phyloP scores from a whole-genome alignment of 2,329 filamentous ascomycete species.

The Neofusicoccum ribis region DNA sequence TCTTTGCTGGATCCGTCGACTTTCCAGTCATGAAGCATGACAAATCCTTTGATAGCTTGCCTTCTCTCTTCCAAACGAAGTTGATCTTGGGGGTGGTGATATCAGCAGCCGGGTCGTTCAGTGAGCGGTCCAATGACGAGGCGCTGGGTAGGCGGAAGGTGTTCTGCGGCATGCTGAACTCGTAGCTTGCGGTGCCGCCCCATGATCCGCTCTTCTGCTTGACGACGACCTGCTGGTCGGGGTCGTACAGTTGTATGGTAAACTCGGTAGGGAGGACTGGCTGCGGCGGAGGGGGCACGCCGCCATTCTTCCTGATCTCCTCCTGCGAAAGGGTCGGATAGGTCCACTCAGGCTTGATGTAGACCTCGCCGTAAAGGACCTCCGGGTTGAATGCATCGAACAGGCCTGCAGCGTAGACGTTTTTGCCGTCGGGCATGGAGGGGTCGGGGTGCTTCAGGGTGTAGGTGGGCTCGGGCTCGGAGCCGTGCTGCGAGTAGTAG shows the following conservation, averaged over 20 bases:
- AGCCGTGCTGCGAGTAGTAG: conserved; percentile 69
- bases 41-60: conserved; percentile 81
- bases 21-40: conserved; percentile 84
- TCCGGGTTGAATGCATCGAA: conserved; percentile 79
- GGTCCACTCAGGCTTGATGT: conserved; percentile 81
- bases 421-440: conserved; percentile 66
- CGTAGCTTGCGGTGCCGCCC: conserved; percentile 79
- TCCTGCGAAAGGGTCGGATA: conserved; percentile 80
- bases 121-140: conserved; percentile 74
- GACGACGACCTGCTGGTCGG: conserved; percentile 77
- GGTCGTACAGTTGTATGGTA: conserved; percentile 87
- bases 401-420: conserved; percentile 83
- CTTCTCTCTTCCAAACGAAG: conserved; percentile 88
- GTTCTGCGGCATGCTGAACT: conserved; percentile 87
- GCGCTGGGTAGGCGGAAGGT: conserved; percentile 79
- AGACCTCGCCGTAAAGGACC: conserved; percentile 82
- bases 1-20: conserved; percentile 64
- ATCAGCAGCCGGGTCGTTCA: conserved; percentile 58
- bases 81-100: conserved; percentile 67
- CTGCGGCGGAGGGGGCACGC: conserved; percentile 63
- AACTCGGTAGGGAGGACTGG: conserved; percentile 78
- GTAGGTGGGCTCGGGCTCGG: conserved; percentile 78
- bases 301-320: conserved; percentile 70
- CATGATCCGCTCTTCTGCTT: conserved; percentile 73
- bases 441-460: conserved; percentile 76